These are phyloP conservation scores for Moricandia moricandioides DNA, from an alignment of 345 rosid species.

Conservation along the genomic window DNA sequence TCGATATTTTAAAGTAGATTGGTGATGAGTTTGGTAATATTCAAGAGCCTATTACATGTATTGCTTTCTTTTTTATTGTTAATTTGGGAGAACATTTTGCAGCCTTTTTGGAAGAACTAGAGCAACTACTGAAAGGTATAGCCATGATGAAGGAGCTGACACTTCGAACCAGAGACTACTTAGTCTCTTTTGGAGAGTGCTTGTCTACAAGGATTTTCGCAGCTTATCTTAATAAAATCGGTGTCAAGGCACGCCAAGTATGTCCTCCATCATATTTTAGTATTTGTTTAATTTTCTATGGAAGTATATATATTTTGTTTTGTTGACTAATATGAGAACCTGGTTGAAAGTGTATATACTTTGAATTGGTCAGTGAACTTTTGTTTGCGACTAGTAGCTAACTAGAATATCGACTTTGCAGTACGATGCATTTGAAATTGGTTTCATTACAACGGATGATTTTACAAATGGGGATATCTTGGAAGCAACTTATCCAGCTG, in stretches of 20 bases:
- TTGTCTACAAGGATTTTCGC: conserved; percentile 96
- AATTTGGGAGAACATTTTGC: conserved; percentile 12
- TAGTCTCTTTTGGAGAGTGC: conserved; percentile 99
- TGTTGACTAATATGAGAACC: conserved; percentile 10
- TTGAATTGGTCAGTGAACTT: not conserved
- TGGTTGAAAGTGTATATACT: not conserved
- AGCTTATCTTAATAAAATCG: conserved; percentile 74
- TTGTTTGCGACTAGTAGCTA: conserved; percentile 9
- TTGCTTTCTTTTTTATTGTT: conserved; percentile 23
- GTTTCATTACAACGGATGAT: conserved; percentile 96
- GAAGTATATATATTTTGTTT: not conserved
- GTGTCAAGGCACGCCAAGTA: conserved; percentile 91
- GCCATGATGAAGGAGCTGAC: conserved; percentile 98
- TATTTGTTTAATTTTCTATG: not conserved
- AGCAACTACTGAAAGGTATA: conserved; percentile 90
- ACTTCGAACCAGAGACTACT: conserved; percentile 73
- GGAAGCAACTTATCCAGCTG: conserved; percentile 96
- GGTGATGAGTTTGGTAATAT: conserved; percentile 18
- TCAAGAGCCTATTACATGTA: not conserved
- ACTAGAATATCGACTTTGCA: conserved; percentile 40
- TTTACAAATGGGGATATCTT: conserved; percentile 95
- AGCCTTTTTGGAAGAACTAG: conserved; percentile 79
- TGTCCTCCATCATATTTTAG: conserved; percentile 23
- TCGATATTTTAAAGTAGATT: not conserved
- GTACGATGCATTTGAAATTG: conserved; percentile 96